phyloP scores from a whole-genome alignment of 805 yeast genomes.

The Metschnikowia henanensis region DNA sequence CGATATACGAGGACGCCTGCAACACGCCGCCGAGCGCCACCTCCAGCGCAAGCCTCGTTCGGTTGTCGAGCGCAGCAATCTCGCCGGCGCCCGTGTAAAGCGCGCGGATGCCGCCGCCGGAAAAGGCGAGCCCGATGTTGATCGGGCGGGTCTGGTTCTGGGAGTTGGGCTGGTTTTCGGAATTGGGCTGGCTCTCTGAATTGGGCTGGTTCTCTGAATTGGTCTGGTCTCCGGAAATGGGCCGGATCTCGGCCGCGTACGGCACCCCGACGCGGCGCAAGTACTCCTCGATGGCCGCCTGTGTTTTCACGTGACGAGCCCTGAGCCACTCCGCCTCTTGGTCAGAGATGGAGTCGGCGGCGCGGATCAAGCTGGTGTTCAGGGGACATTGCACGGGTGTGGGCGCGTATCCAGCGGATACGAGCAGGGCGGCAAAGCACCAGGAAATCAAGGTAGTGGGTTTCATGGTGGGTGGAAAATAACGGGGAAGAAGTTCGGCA shows the following conservation, averaged over 20 bases:
- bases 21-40: conserved; percentile 68
- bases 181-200: too few relatives aligned
- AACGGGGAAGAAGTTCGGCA: neutral
- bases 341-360: conserved; percentile 46
- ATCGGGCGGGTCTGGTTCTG: conserved; percentile 9
- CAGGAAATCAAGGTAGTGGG: neutral
- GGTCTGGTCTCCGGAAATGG: neutral
- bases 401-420: conserved; percentile 49
- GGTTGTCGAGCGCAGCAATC: conserved; percentile 19
- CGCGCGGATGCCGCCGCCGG: conserved; percentile 39
- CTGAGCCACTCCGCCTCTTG: conserved; percentile 55
- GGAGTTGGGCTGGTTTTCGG: neutral
- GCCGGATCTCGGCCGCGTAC: neutral
- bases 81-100: conserved; percentile 31
- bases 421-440: neutral
- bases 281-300: conserved; percentile 13
- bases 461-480: conserved; percentile 1
- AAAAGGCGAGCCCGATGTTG: conserved; percentile 32
- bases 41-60: conserved; percentile 21
- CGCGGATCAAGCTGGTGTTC: conserved; percentile 37
- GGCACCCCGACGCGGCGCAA: conserved; percentile 14
- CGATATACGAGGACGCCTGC: conserved; percentile 66
- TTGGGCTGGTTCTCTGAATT: too few relatives aligned
- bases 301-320: conserved; percentile 18
- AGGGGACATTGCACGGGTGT: conserved; percentile 55